Evolutionary conservation across 208 protist species (phyloP), one percentile per base, ranked within the genome.

Genomic region (Acanthamoeba polyphaga): DNA sequence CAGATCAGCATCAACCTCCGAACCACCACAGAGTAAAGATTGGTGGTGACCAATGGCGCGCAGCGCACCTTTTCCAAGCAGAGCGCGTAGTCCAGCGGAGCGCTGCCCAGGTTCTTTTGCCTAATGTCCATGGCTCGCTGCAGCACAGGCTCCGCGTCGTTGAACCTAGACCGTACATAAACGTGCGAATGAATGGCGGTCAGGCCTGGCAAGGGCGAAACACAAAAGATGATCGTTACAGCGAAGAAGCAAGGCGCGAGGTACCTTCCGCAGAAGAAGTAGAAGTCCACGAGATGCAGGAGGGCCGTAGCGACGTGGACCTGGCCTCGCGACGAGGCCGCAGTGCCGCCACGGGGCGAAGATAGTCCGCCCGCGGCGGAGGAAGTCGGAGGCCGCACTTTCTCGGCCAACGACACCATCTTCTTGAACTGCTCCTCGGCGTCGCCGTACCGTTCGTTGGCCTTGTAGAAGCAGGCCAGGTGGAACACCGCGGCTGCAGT

Each of bases 391-490:
- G 43, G 53, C 4, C 51, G 46, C 46, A 43, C 51, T 51, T 38
- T 76, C 32, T 92, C 88, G 27, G 66, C n/a, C 17, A 93, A 46
- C 64, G 70, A 93, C 32, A 78, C 70, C 70, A 93, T 78, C 62
- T 32, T 74, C 66, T 93, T 93, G 62, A 55, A 78, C n/a, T 93
- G 88, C n/a, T 93, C 66, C 88, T 93, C 88, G 17, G 88, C 88
- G 7, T 93, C 88, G 19, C n/a, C 43, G 43, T 80, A 93, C 10
- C 62, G n/a, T 27, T 93, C 62, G 22, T 78, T 93, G 88, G 70
- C 70, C 72, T 93, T 53, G 70, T 93, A 78, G 32, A 93, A 80
- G 43, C 32, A 60, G 32, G 87, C 58, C 53, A 93, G 15, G 64
- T 64, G 70, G 64, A 78, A 78, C 17, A 78, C 70, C 22, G 88